Evolutionary conservation across 2,329 filamentous ascomycete genomes (phyloP).

Genomic region (Venturia pyrina): DNA sequence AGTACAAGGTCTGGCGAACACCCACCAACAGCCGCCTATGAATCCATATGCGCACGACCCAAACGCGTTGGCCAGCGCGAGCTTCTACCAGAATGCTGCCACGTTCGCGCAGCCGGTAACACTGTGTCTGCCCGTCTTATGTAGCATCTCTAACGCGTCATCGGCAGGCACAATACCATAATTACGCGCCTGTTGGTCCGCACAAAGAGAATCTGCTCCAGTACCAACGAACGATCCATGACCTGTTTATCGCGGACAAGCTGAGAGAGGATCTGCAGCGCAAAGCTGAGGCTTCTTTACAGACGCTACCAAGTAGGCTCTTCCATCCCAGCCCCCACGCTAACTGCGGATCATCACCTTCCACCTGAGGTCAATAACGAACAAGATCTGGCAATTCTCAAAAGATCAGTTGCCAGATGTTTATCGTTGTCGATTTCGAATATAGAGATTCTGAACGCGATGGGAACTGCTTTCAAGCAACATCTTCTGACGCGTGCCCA

Average conservation of each 20-base stretch:
- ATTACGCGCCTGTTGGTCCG: conserved; percentile 82
- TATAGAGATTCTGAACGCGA: background rate
- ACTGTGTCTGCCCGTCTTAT: conserved; percentile 9
- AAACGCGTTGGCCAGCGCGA: conserved; percentile 46
- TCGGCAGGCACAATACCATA: conserved; percentile 70
- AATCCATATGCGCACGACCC: conserved; percentile 70
- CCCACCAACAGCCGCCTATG: conserved; percentile 31
- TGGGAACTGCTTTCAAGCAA: background rate
- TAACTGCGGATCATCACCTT: background rate
- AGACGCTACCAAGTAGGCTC: conserved; percentile 64
- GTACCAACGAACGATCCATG: conserved; percentile 78
- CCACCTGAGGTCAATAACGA: background rate
- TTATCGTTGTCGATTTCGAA: background rate
- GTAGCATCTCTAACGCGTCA: conserved; percentile 3
- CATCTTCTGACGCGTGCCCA: background rate
- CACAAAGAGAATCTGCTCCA: conserved; percentile 69
- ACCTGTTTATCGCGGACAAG: conserved; percentile 85
- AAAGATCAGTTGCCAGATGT: background rate
- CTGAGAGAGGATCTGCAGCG: conserved; percentile 81
- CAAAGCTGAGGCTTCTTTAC: conserved; percentile 74
- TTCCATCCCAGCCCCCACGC: too few relatives aligned
- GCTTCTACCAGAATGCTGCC: conserved; percentile 54
- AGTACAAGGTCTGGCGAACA: conserved; percentile 24
- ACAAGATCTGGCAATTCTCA: background rate
- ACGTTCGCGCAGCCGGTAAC: conserved; percentile 43